phyloP scores from a whole-genome alignment of 192 early-diverging fungal genomes.

The Spizellomyces sp. region DNA sequence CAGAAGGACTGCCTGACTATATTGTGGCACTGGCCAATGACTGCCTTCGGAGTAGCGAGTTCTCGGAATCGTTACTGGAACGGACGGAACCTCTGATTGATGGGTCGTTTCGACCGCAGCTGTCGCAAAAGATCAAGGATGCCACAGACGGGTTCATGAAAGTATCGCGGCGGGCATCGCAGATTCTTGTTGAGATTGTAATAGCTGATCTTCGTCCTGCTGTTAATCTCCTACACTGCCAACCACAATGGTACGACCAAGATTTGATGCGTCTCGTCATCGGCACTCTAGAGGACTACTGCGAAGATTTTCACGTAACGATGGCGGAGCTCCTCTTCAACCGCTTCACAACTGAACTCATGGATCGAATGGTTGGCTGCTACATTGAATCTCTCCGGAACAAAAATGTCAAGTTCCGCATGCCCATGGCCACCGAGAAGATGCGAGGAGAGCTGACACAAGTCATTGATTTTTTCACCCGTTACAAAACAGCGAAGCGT shows the following conservation, averaged over 20 bases:
- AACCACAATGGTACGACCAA: constrained; percentile 86
- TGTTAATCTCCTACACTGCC: constrained; percentile 71
- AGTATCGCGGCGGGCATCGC: constrained; percentile 74
- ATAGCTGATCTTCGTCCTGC: constrained; percentile 81
- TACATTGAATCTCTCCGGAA: constrained; percentile 86
- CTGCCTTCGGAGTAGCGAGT: constrained; percentile 87
- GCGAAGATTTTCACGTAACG: constrained; percentile 80
- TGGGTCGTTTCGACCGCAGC: constrained; percentile 29
- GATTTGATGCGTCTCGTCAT: constrained; percentile 84
- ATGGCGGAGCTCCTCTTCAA: constrained; percentile 88
- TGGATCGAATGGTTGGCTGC: constrained; percentile 81
- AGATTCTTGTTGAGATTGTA: constrained; percentile 80
- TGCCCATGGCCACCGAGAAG: constrained; percentile 65
- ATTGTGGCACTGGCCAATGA: constrained; percentile 96
- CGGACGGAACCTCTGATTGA: constrained; percentile 54
- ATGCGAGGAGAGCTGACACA: constrained; percentile 75
- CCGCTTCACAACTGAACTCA: constrained; percentile 82
- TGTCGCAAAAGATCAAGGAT: constrained; percentile 56
- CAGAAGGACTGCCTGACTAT: constrained; percentile 91
- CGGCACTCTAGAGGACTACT: constrained; percentile 95
- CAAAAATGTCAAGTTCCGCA: constrained; percentile 75
- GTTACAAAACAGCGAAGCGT: constrained; percentile 71
- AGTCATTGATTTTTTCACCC: constrained; percentile 76
- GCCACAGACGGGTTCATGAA: constrained; percentile 90
- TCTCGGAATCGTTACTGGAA: constrained; percentile 75